These are phyloP conservation scores for Podospora pseudopauciseta DNA, from an alignment of 495 filamentous ascomycete species.

Conservation along the genomic window DNA sequence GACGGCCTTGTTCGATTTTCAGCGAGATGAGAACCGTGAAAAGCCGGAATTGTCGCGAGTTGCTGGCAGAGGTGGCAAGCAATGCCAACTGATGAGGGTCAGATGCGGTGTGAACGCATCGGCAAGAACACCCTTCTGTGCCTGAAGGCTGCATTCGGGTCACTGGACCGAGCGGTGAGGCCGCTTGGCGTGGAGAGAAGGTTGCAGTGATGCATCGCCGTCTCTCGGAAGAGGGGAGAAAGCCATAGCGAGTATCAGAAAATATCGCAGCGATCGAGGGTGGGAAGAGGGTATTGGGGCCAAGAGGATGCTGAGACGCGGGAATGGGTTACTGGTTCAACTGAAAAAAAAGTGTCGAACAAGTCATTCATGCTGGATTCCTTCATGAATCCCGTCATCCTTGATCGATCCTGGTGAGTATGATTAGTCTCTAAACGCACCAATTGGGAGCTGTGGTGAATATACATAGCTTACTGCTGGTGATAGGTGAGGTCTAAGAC, in stretches of 20 bases:
- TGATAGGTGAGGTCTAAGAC: not conserved
- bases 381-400: not conserved
- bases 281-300: not conserved
- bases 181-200: slow-evolving; percentile 9
- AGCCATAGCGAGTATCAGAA: not conserved
- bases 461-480: no score
- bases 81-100: slow-evolving; percentile 7
- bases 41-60: slow-evolving; percentile 20
- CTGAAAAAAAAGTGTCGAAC: not conserved
- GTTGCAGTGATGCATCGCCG: slow-evolving; percentile 9
- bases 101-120: not conserved
- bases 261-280: not conserved
- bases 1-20: slow-evolving; percentile 11
- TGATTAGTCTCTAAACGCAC: not conserved
- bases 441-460: not conserved
- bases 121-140: not conserved
- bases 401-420: no score
- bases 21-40: slow-evolving; percentile 19
- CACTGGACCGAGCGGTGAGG: slow-evolving; percentile 11
- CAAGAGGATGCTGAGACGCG: not conserved
- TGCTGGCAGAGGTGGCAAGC: slow-evolving; percentile 8
- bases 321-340: not conserved
- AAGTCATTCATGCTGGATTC: not conserved
- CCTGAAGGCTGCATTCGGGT: slow-evolving; percentile 16
- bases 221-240: not conserved